Evolutionary conservation across 2,329 filamentous ascomycete genomes (phyloP), one percentile per base, ranked within the genome.

Genomic region (Penicillium verrucosum): DNA sequence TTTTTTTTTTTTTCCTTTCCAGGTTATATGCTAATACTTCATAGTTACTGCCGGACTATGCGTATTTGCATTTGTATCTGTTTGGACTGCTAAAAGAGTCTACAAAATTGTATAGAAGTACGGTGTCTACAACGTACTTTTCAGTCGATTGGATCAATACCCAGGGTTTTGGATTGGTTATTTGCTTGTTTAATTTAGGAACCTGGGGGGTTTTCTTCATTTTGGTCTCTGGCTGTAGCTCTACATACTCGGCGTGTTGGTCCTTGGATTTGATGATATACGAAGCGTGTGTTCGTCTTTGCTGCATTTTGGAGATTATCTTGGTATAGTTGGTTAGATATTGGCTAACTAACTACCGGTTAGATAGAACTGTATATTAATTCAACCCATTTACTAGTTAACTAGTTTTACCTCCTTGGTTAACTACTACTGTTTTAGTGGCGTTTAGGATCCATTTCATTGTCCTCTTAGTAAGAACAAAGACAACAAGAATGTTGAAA

Each of bases 11-110:
- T 18, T 16, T 43, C n/a, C 18, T 48, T 38, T 10, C 41, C 21
- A 14, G 30, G 18, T 57, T 29, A 8, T 18, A 21, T 30, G 29
- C 51, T 60, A 61, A 63, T 43, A 10, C 18, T 10, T 14, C 38
- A 12, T 46, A 78, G 78, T 88, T 67, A 94, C 92, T 0, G 89
- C 80, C 1, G 89, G 89, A 0, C 75, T 97, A 44, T 56, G 96
- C 2, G 71, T 85, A 18, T 97, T 97, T 74, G 94, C 92, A 0
- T 69, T 92, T 29, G 82, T 81, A 5, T 95, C 92, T 69, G 97
- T 88, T 70, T 78, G 87, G 69, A 87, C 92, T 63, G 92, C 92
- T 18, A 95, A 94, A 80, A 83, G 88, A 64, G 86, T 93, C 37
- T 93, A 92, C 72, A 85, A 87, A 42, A 92, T 93, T 75, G 88